These are phyloP conservation scores for Neurospora sp. DNA, from an alignment of 2,329 filamentous ascomycete species.

Conservation along the genomic window DNA sequence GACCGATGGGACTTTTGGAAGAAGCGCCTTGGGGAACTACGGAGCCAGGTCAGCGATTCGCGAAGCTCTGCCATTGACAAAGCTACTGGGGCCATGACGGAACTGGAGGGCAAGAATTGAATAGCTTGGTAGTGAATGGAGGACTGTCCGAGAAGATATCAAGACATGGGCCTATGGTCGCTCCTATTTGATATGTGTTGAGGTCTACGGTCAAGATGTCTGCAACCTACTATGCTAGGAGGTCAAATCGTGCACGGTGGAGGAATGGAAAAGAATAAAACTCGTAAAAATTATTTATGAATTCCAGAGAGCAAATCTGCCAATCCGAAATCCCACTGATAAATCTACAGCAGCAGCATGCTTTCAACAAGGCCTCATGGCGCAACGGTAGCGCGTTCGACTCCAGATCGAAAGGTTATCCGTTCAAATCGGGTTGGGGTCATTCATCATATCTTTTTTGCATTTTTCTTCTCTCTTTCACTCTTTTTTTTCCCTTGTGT, in stretches of 20 bases:
- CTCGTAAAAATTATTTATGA: neutral
- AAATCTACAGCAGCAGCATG: neutral
- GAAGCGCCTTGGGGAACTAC: neutral
- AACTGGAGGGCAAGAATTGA: neutral
- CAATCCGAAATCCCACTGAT: neutral
- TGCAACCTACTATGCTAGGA: neutral
- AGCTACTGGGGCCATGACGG: neutral
- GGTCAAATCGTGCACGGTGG: neutral
- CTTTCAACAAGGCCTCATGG: neutral
- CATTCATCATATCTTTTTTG: neutral
- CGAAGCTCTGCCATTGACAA: neutral
- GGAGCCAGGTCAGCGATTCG: neutral
- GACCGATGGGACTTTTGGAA: neutral
- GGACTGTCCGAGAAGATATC: neutral
- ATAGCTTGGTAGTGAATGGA: neutral
- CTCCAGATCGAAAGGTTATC: neutral
- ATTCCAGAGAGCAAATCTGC: no score
- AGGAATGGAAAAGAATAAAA: neutral
- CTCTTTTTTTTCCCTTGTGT: neutral
- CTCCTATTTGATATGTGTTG: neutral
- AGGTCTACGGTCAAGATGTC: neutral
- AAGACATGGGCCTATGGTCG: neutral
- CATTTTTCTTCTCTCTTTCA: no score
- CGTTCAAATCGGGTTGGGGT: neutral
- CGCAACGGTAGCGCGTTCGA: neutral